These are phyloP conservation scores for Pseudonectria foliicola DNA, from an alignment of 2,329 filamentous ascomycete genomes.

Conservation along the genomic window DNA sequence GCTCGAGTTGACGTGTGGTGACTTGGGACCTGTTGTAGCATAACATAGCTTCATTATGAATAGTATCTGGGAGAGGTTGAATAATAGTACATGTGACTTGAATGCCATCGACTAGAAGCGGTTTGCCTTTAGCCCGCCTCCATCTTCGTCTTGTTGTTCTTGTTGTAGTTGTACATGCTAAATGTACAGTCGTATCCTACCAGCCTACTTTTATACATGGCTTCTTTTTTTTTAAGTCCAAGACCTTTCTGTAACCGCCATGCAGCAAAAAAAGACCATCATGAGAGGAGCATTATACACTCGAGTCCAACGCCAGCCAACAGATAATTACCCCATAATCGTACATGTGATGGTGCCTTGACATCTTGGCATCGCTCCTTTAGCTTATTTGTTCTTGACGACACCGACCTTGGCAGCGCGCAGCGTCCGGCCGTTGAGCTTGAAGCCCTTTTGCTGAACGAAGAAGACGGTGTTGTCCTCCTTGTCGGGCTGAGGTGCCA, in stretches of 20 bases:
- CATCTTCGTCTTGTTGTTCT: neutral
- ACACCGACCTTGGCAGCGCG: constrained; percentile 94
- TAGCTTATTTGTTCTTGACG: constrained; percentile 65
- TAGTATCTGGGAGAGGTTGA: no score
- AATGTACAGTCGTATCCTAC: constrained; percentile 12
- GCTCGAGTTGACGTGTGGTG: no score
- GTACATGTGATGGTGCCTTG: constrained; percentile 23
- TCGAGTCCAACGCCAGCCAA: constrained; percentile 29
- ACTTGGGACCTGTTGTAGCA: no score
- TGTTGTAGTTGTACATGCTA: constrained; percentile 18
- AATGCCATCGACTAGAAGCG: constrained; percentile 4
- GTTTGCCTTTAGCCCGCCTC: constrained; percentile 1
- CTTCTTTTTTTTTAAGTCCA: constrained; percentile 13
- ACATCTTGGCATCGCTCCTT: constrained; percentile 5
- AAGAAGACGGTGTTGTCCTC: constrained; percentile 86
- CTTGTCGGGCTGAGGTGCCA: constrained; percentile 79
- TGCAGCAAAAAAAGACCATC: constrained; percentile 26
- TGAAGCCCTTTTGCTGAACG: constrained; percentile 93
- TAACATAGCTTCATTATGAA: no score
- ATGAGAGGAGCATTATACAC: constrained; percentile 42
- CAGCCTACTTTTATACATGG: constrained; percentile 10
- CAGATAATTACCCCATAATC: constrained; percentile 22
- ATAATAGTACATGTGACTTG: no score
- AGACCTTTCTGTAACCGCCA: constrained; percentile 14
- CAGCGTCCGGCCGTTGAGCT: constrained; percentile 81